A percentile compares a stretch with the other conserved stretches of the same genome.
These are phyloP conservation scores for Linum usitatissimum DNA, from an alignment of 345 rosid genomes.

Conservation along the genomic window DNA sequence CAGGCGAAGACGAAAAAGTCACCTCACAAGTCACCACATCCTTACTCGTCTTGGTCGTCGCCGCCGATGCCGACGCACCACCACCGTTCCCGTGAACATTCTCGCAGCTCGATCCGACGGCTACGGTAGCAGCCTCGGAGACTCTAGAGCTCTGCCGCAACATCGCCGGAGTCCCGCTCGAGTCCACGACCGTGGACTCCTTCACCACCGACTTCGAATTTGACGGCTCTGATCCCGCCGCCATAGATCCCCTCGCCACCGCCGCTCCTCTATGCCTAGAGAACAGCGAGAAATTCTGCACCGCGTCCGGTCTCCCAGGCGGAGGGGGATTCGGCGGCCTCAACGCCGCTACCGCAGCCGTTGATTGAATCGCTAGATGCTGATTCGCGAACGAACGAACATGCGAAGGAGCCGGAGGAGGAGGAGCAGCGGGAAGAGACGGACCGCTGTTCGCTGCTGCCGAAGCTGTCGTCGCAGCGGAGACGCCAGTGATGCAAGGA, in stretches of 20 bases:
- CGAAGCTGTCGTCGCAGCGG: constrained; percentile 3
- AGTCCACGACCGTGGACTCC: constrained; percentile 55
- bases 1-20: constrained; percentile 40
- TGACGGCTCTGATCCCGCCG: constrained; percentile 35
- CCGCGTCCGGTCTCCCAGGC: constrained; percentile 20
- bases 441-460: constrained; percentile 10
- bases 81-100: constrained; percentile 19
- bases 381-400: constrained; percentile 12
- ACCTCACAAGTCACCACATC: constrained; percentile 29
- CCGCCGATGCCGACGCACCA: constrained; percentile 16
- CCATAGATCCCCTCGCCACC: constrained; percentile 9
- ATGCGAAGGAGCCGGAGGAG: background rate
- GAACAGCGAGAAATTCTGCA: constrained; percentile 52
- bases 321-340: constrained; percentile 47
- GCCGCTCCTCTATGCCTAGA: constrained; percentile 31
- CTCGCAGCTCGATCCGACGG: constrained; percentile 21
- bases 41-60: background rate
- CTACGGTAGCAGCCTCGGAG: constrained; percentile 23
- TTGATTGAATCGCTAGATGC: background rate
- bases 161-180: constrained; percentile 37
- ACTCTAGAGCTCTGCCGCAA: constrained; percentile 24
- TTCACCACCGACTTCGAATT: constrained; percentile 29
- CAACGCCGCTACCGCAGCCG: constrained; percentile 16
- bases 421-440: constrained; percentile 4
- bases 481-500: constrained; percentile 23